Percentiles rank a stretch among this genome's conserved stretches.
Evolutionary conservation across 1,284 basidiomycete species (phyloP).

Genomic region (Cutaneotrichosporon dermatis): DNA sequence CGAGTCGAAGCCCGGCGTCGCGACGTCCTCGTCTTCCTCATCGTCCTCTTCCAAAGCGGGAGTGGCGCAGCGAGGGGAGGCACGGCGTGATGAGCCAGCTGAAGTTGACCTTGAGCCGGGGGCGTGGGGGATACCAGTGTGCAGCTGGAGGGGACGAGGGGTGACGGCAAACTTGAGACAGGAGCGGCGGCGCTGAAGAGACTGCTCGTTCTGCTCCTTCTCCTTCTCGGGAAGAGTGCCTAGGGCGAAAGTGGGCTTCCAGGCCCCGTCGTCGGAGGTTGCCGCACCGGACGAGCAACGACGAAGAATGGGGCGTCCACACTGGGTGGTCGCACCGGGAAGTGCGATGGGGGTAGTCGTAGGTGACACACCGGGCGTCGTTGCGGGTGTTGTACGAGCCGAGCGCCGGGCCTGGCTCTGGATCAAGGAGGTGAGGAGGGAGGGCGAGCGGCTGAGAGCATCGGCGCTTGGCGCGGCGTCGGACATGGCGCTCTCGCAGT

Average conservation of each 20-base stretch:
- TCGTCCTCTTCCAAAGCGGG: conserved; percentile 1
- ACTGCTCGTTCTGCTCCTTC: background rate
- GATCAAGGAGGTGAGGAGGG: conserved; percentile 22
- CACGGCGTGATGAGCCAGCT: background rate
- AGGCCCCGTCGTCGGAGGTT: background rate
- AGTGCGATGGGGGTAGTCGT: background rate
- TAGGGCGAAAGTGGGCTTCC: background rate
- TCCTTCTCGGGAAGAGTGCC: background rate
- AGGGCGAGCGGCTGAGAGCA: conserved; percentile 16
- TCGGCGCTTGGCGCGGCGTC: background rate
- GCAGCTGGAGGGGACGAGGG: conserved; percentile 16
- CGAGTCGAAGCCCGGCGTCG: conserved; percentile 7
- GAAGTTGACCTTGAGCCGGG: background rate
- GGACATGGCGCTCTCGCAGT: conserved; percentile 12
- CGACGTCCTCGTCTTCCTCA: conserved; percentile 11
- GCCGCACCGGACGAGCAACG: conserved; percentile 6
- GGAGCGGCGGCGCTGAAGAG: conserved; percentile 9
- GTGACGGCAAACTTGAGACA: conserved; percentile 25
- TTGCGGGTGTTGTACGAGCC: background rate
- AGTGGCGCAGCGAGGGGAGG: background rate
- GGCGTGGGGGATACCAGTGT: background rate
- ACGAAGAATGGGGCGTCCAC: conserved; percentile 14
- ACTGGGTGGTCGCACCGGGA: background rate
- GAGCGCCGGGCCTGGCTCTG: conserved; percentile 12
- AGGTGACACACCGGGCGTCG: background rate